Conservation (phyloP, 2,329 filamentous ascomycete genomes). For the Cladosporium halotolerans region DNA sequence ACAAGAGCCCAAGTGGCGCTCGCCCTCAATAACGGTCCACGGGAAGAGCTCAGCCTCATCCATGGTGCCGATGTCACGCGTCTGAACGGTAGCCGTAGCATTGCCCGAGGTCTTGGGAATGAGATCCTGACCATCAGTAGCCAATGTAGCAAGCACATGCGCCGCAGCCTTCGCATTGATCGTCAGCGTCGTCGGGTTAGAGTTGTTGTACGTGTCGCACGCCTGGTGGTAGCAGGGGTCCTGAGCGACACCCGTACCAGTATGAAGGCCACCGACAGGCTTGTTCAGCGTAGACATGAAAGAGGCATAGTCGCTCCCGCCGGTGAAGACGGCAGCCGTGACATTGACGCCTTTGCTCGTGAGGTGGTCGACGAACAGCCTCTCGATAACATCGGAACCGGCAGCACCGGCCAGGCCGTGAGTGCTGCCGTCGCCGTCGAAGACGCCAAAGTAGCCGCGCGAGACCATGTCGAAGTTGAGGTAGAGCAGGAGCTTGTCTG, state of each 20-base stretch:
- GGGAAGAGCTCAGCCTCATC: conserved; percentile 10
- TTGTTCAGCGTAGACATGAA: conserved; percentile 34
- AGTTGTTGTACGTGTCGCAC: conserved; percentile 31
- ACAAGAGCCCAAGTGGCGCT: conserved; percentile 10
- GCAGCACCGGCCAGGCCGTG: conserved; percentile 48
- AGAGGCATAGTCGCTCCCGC: conserved; percentile 33
- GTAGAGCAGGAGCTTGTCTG: conserved; percentile 32
- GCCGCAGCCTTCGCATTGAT: conserved; percentile 11
- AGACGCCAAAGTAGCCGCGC: conserved; percentile 52
- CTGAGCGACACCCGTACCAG: conserved; percentile 32
- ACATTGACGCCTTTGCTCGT: conserved; percentile 23
- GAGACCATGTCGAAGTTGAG: conserved; percentile 48
- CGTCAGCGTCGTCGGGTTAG: conserved; percentile 18
- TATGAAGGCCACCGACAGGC: conserved; percentile 34
- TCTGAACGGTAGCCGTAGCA: conserved; percentile 25
- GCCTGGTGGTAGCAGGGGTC: conserved; percentile 34
- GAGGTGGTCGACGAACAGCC: conserved; percentile 30
- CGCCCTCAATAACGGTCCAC: conserved; percentile 11
- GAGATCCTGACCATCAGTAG: conserved; percentile 26
- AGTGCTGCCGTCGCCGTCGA: conserved; percentile 50
- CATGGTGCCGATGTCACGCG: conserved; percentile 4
- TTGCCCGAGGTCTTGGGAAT: conserved; percentile 34
- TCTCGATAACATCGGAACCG: conserved; percentile 54
- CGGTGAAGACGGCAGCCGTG: conserved; percentile 30
- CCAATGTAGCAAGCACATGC: conserved; percentile 13